Base-by-base conservation (phyloP, 2,329 filamentous ascomycete genomes). In the Eurotiales sp. region DNA sequence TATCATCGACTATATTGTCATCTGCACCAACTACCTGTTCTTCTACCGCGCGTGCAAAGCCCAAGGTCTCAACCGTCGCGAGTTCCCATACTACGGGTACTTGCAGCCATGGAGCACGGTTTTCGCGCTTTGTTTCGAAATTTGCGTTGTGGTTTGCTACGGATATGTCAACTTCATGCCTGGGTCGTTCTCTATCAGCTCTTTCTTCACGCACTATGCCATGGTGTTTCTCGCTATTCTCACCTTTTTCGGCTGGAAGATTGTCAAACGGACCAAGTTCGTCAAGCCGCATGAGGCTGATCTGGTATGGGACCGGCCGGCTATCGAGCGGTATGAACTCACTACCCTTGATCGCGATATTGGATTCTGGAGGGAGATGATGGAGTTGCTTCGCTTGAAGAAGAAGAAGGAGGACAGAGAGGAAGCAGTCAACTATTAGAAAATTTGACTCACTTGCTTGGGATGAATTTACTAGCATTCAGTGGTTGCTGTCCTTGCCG, bases 191-290 rank as follows among this genome's bases (percentile, higher is more conserved):
- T 80, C 85, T 64, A 85, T 85, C 74, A 82, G 84, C 73, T 84
- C 80, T 59, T 90, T 90, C 69, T 80, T 90, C 65, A 88, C 84
- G 1, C 85, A 84, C 40, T 89, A 89, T 66, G 72, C 85, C 14
- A 86, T 86, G 52, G 88, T 90, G 59, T 86, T 86, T 1, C 68
- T 90, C 30, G 90, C 87, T 67, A 70, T 89, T 8, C 69, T 77
- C 25, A 76, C 86, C 63, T 81, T 88, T 63, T 79, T 83, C 55
- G 85, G 84, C 1, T 83, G 83, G 72, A 87, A 86, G 73, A 53
- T 78, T 55, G 58, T 68, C 56, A 79, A 74, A 53, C 78, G 76
- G 70, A 79, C 73, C 53, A 74, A 77, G 58, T 72, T 76, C 17
- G 63, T 86, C 53, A 75, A 74, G 58, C 70, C 84, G 1, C 70